These are phyloP conservation scores for Stagonosporopsis chrysanthemi DNA, from an alignment of 2,329 filamentous ascomycete species.

Conservation along the genomic window DNA sequence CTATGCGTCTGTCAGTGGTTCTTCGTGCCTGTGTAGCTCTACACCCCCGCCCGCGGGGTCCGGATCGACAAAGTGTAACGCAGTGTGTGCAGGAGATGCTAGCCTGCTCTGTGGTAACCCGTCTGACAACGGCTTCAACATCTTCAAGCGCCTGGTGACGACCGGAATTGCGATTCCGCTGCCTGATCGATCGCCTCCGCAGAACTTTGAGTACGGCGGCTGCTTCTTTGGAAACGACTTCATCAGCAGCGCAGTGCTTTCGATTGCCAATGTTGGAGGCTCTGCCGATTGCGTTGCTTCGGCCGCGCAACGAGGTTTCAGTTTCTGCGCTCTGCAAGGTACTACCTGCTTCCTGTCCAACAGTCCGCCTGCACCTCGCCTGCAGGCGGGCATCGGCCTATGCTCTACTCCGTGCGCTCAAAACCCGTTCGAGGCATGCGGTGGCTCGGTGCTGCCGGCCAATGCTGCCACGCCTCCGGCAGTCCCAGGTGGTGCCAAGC, in stretches of 20 bases:
- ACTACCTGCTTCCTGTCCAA: conserved; percentile 1
- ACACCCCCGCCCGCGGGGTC: neutral
- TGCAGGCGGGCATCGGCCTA: conserved; percentile 5
- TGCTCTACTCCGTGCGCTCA: neutral
- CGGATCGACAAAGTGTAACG: conserved; percentile 4
- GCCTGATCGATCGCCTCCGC: neutral
- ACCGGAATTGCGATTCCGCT: neutral
- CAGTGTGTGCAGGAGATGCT: neutral
- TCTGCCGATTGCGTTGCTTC: neutral
- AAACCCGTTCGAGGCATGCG: neutral
- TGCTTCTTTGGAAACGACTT: conserved; percentile 8
- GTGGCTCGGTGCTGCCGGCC: neutral
- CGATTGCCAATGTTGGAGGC: neutral
- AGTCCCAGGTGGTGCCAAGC: too few relatives aligned
- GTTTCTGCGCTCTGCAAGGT: neutral
- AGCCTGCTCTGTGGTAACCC: conserved; percentile 4
- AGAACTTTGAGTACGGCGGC: conserved; percentile 1
- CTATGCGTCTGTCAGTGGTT: conserved; percentile 1
- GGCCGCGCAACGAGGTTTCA: too few relatives aligned
- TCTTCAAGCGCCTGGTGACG: conserved; percentile 5
- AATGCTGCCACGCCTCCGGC: neutral
- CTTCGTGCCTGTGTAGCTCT: neutral
- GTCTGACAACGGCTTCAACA: neutral
- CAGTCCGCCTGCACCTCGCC: neutral
- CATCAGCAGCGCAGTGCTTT: neutral